Conservation (phyloP, 2,329 filamentous ascomycete species). For the Diaporthe australafricana region DNA sequence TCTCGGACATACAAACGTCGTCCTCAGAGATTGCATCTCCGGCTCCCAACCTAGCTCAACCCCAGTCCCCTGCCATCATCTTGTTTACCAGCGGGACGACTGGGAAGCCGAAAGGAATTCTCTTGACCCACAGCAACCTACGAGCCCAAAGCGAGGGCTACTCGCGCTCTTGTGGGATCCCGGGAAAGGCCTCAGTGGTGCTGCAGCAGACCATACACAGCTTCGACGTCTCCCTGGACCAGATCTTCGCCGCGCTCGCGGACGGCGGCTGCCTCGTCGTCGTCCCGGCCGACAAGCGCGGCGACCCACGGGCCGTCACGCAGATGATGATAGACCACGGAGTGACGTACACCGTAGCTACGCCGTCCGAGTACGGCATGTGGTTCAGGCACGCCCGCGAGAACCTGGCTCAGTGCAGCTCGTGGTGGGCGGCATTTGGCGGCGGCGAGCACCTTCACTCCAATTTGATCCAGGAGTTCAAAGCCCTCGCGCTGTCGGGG, state of each 20-base stretch:
- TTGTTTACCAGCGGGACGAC: conserved; percentile 43
- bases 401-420: conserved; percentile 36
- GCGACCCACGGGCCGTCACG: conserved; percentile 47
- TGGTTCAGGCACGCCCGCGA: conserved; percentile 37
- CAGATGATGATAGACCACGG: conserved; percentile 44
- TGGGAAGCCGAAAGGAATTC: conserved; percentile 50
- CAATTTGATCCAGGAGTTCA: background rate
- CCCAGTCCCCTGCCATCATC: too few species aligned
- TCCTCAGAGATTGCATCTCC: too few species aligned
- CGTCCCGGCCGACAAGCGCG: conserved; percentile 42
- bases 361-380: conserved; percentile 50
- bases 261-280: conserved; percentile 48
- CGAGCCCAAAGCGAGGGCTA: conserved; percentile 38
- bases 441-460: conserved; percentile 47
- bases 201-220: conserved; percentile 50
- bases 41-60: too few species aligned
- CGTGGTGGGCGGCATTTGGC: conserved; percentile 46
- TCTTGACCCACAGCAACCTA: conserved; percentile 38
- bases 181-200: too few species aligned
- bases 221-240: conserved; percentile 49
- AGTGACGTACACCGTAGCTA: conserved; percentile 48
- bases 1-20: too few species aligned
- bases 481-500: background rate
- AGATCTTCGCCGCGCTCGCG: conserved; percentile 46
- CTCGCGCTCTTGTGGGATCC: too few species aligned